phyloP scores from a whole-genome alignment of 331 rosid genomes.

The Acacia concinna region DNA sequence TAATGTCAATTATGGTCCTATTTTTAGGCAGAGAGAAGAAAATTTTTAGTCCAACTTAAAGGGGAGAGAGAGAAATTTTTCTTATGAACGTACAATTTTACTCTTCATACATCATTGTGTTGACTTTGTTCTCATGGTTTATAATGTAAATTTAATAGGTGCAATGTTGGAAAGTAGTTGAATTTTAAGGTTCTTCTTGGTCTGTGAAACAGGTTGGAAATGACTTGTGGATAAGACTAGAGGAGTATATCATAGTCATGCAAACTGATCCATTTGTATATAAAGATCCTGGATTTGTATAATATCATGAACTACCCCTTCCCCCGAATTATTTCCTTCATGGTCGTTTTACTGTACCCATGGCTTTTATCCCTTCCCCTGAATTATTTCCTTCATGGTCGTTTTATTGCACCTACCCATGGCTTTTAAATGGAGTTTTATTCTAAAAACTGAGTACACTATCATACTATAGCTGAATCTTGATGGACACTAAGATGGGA shows the following conservation, averaged over 20 bases:
- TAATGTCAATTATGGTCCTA: not conserved
- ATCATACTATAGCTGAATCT: constrained; percentile 5
- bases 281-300: not conserved
- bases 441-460: not conserved
- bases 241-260: not conserved
- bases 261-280: not conserved
- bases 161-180: too few relatives aligned
- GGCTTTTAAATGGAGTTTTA: not conserved
- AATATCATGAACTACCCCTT: not conserved
- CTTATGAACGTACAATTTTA: too few relatives aligned
- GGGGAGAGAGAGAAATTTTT: too few relatives aligned
- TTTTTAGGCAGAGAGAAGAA: too few relatives aligned
- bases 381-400: constrained; percentile 8
- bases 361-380: not conserved
- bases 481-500: not conserved
- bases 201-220: too few relatives aligned
- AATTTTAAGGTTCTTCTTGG: too few relatives aligned
- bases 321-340: constrained; percentile 1
- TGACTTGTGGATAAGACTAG: too few relatives aligned
- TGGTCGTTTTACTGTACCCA: not conserved
- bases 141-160: too few relatives aligned
- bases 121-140: too few relatives aligned
- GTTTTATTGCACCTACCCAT: not conserved
- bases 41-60: too few relatives aligned
- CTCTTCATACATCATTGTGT: too few relatives aligned